Evolutionary conservation across 1,139 yeast species (phyloP).

Genomic region (Saccharomycopsis hybrid): DNA sequence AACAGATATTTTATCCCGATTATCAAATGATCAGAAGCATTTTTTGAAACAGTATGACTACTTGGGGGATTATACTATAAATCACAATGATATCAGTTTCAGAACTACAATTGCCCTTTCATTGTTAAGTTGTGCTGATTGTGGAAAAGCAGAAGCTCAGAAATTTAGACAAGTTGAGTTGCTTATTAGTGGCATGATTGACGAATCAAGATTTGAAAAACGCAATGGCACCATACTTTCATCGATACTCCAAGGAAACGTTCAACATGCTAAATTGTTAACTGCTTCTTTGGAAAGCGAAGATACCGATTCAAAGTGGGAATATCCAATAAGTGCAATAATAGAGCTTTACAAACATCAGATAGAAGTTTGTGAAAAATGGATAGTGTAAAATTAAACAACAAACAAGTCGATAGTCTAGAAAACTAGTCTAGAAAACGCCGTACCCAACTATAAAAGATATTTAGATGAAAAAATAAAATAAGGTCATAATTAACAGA

Average conservation of each 20-base stretch:
- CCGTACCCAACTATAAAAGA: too few species aligned
- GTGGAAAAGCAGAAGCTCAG: too few species aligned
- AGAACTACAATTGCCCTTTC: slow-evolving; percentile 75
- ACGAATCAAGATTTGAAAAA: slow-evolving; percentile 11
- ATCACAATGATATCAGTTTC: slow-evolving; percentile 50
- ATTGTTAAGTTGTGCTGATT: too few species aligned
- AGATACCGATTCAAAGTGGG: background rate
- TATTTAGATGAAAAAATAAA: too few species aligned
- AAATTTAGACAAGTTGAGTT: slow-evolving; percentile 2
- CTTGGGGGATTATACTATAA: slow-evolving; percentile 68
- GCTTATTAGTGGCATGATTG: slow-evolving; percentile 11
- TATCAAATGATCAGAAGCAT: slow-evolving; percentile 36
- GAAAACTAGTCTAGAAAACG: too few species aligned
- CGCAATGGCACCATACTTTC: slow-evolving; percentile 4
- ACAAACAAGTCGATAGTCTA: too few species aligned
- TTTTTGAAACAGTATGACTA: slow-evolving; percentile 51
- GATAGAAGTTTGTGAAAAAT: background rate
- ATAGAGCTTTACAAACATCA: slow-evolving; percentile 2
- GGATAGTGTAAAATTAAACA: too few species aligned
- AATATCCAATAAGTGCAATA: background rate
- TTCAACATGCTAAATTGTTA: too few species aligned
- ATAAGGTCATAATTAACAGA: too few species aligned
- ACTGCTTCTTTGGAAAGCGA: too few species aligned
- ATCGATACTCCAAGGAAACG: too few species aligned
- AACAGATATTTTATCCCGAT: slow-evolving; percentile 31